Base-by-base conservation (phyloP, 2,329 filamentous ascomycete species). In the Trichoderma sp. region DNA sequence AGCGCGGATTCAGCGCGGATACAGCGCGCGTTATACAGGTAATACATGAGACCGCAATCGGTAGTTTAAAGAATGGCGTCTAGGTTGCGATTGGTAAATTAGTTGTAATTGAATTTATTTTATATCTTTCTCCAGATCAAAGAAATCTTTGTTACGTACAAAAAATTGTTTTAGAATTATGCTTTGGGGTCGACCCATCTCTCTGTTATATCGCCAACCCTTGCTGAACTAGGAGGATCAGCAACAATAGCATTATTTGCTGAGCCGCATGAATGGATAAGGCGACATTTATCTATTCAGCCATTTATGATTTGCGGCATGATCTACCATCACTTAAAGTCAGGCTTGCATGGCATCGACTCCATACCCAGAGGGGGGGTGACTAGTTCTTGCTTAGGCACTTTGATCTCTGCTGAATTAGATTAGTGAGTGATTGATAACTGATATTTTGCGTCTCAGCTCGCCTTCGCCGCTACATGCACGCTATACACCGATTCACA, bases 51-150 rank as follows among this genome's bases (percentile, higher is more conserved):
- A 52, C 55, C 29, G 37, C 35, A 29, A n/a, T 35, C 53, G 53
- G 37, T 27, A 49, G 27, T 56, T 35, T 47, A 29, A 52, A 58
- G 19, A 57, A 56, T 19, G 64, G 64, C 64, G 64, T 67, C 21
- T 16, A 7, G 63, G 64, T 49, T 59, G 27, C 29, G 19, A 24
- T 52, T 67, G 64, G 55, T 37, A 59, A 33, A 49, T 7, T 56
- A n/a, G 40, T 43, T 52, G n/a, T 59, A 67, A 59, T 59, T 59
- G 29, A 49, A 21, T 31, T 52, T 66, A 29, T n/a, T n/a, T 2
- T 8, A 16, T 58, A n/a, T n/a, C 4, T 7, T 21, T 58, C 11
- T 61, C 47, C 14, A 24, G n/a, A 33, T 37, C 52, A 40, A 55
- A 31, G 59, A 52, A 31, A 24, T 10, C 10, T 49, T 6, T 43